Conservation (phyloP, 1,284 basidiomycete species). For the Heliocybe sulcata region DNA sequence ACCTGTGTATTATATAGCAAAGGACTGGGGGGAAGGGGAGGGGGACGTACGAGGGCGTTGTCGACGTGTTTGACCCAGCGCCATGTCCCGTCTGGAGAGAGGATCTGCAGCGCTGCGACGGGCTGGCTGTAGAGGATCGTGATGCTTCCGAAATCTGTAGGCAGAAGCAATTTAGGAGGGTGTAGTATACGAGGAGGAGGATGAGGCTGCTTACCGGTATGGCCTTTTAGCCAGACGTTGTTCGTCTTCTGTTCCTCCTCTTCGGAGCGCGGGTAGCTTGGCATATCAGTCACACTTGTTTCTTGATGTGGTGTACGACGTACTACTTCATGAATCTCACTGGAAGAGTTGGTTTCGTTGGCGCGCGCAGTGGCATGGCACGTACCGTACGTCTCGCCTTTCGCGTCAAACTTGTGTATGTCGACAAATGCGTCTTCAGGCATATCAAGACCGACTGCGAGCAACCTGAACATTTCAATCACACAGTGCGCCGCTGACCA, state of each 20-base stretch:
- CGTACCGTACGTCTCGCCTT: slow-evolving; percentile 24
- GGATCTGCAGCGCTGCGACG: slow-evolving; percentile 49
- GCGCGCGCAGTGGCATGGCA: neutral
- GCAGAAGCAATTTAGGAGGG: neutral
- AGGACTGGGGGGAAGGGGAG: neutral
- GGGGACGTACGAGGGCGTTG: slow-evolving; percentile 42
- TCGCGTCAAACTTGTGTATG: slow-evolving; percentile 19
- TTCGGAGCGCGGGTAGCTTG: slow-evolving; percentile 34
- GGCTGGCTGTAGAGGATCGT: slow-evolving; percentile 58
- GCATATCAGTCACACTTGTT: neutral
- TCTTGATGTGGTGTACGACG: neutral
- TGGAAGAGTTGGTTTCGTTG: slow-evolving; percentile 15
- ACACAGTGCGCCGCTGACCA: too few relatives aligned
- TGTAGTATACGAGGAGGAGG: slow-evolving; percentile 3
- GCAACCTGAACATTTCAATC: slow-evolving; percentile 25
- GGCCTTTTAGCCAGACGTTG: slow-evolving; percentile 55
- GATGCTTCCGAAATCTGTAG: slow-evolving; percentile 49
- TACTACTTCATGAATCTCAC: slow-evolving; percentile 56
- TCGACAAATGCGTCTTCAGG: slow-evolving; percentile 28
- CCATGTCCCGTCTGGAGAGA: slow-evolving; percentile 43
- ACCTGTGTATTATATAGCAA: slow-evolving; percentile 20
- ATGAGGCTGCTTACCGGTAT: slow-evolving; percentile 35
- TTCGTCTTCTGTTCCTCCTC: slow-evolving; percentile 50
- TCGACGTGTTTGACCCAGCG: slow-evolving; percentile 53
- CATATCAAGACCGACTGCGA: slow-evolving; percentile 29